These are phyloP conservation scores for Pythium dissotocum DNA, from an alignment of 352 stramenopile genomes.

Conservation along the genomic window DNA sequence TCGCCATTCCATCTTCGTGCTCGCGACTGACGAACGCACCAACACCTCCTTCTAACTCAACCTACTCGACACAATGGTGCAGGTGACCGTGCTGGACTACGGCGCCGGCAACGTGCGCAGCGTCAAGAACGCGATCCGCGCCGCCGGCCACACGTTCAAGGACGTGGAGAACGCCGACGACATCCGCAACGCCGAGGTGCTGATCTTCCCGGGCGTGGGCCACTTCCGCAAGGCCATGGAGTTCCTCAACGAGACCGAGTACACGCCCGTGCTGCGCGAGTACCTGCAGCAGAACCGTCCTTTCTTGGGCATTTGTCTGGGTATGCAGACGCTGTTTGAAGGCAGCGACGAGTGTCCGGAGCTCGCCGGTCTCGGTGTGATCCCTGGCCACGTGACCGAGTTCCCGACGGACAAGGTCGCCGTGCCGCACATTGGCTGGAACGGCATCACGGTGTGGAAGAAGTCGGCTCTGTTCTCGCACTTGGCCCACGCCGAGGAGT, in stretches of 20 bases:
- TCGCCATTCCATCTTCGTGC: background rate
- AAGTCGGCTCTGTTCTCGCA: slow-evolving; percentile 68
- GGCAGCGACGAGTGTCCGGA: slow-evolving; percentile 92
- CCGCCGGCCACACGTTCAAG: slow-evolving; percentile 86
- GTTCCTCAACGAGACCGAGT: slow-evolving; percentile 89
- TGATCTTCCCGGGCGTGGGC: slow-evolving; percentile 88
- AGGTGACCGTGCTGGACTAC: slow-evolving; percentile 96
- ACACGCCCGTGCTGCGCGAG: slow-evolving; percentile 83
- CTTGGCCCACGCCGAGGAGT: slow-evolving; percentile 35
- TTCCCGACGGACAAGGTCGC: slow-evolving; percentile 83
- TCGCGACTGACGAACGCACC: background rate
- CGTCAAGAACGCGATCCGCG: slow-evolving; percentile 95
- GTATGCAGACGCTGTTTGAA: slow-evolving; percentile 99
- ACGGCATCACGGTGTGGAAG: slow-evolving; percentile 92
- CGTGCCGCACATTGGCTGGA: slow-evolving; percentile 99
- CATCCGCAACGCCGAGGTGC: slow-evolving; percentile 85
- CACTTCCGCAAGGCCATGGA: slow-evolving; percentile 91
- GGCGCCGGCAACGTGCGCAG: slow-evolving; percentile 98
- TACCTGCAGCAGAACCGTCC: slow-evolving; percentile 88
- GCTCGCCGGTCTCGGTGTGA: slow-evolving; percentile 89
- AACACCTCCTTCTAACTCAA: no score
- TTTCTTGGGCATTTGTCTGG: slow-evolving; percentile 98
- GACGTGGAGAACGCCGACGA: slow-evolving; percentile 89
- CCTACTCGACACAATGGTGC: slow-evolving; percentile 39
- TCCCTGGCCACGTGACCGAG: slow-evolving; percentile 90